Conservation (phyloP, 2,329 filamentous ascomycete genomes). For the Diaporthe sp. region DNA sequence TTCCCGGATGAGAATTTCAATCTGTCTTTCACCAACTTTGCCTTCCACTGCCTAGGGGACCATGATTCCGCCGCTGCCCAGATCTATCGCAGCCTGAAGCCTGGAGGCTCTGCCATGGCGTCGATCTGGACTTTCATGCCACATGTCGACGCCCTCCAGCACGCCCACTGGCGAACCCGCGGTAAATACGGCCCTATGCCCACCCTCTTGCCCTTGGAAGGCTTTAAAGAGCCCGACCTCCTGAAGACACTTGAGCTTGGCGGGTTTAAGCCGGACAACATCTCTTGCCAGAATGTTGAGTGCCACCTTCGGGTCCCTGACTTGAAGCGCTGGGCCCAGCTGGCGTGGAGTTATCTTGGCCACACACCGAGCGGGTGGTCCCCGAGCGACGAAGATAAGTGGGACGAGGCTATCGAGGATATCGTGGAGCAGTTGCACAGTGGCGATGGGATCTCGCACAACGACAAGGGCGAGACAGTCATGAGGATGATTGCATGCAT, state of each 20-base stretch:
- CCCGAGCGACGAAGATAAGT: background rate
- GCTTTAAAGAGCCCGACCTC: background rate
- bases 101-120: constrained; percentile 34
- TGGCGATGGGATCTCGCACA: background rate
- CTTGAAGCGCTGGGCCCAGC: background rate
- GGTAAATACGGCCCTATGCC: constrained; percentile 35
- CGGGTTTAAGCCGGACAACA: background rate
- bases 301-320: background rate
- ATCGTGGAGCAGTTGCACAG: background rate
- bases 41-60: background rate
- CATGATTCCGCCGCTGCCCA: constrained; percentile 28
- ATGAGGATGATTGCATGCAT: background rate
- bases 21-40: background rate
- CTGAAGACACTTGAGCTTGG: background rate
- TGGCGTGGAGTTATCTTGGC: background rate
- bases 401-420: background rate
- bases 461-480: background rate
- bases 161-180: constrained; percentile 36
- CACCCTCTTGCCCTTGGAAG: background rate
- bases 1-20: background rate
- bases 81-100: constrained; percentile 36
- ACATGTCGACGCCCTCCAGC: constrained; percentile 35
- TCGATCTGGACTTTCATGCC: constrained; percentile 36
- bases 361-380: background rate
- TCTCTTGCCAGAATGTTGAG: background rate